Evolutionary conservation across 2,329 filamentous ascomycete species (phyloP).

Genomic region (Leptographium flavum): DNA sequence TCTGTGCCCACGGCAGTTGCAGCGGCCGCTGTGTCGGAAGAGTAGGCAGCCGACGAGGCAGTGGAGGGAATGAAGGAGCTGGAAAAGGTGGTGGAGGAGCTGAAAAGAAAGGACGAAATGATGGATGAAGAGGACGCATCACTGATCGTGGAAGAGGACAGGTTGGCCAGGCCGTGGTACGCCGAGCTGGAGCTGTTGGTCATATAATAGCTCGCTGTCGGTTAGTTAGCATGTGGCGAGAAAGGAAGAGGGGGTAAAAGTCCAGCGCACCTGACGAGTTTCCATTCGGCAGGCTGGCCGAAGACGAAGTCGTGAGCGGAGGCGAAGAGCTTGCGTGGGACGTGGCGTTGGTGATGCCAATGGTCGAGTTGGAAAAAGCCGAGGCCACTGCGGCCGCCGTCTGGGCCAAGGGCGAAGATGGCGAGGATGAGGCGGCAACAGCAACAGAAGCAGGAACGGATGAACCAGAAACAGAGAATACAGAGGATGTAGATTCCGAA

Average conservation of each 20-base stretch:
- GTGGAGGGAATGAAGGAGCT: constrained; percentile 16
- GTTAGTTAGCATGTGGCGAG: not conserved
- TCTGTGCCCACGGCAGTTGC: constrained; percentile 8
- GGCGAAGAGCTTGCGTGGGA: not conserved
- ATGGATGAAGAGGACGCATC: constrained; percentile 1
- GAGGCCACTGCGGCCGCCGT: not conserved
- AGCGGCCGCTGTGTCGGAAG: constrained; percentile 3
- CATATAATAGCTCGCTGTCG: not conserved
- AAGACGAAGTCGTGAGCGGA: not conserved
- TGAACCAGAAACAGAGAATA: not conserved
- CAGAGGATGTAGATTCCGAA: not conserved
- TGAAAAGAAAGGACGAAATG: constrained; percentile 5
- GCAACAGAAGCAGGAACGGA: not conserved
- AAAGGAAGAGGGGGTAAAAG: not conserved
- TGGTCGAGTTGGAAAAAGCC: not conserved
- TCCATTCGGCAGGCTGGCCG: not conserved
- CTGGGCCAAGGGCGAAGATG: not conserved
- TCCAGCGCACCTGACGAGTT: not conserved
- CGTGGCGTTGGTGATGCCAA: not conserved
- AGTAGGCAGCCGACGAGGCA: not conserved
- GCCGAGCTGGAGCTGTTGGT: not conserved
- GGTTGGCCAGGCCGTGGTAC: constrained; percentile 5
- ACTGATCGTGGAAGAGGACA: not conserved
- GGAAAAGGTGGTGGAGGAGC: constrained; percentile 9
- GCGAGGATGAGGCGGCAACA: not conserved